A percentile compares a stretch with the other conserved stretches of the same genome.
Conservation (phyloP, 164 flowering plant genomes). For the Umbilicus rupestris region DNA sequence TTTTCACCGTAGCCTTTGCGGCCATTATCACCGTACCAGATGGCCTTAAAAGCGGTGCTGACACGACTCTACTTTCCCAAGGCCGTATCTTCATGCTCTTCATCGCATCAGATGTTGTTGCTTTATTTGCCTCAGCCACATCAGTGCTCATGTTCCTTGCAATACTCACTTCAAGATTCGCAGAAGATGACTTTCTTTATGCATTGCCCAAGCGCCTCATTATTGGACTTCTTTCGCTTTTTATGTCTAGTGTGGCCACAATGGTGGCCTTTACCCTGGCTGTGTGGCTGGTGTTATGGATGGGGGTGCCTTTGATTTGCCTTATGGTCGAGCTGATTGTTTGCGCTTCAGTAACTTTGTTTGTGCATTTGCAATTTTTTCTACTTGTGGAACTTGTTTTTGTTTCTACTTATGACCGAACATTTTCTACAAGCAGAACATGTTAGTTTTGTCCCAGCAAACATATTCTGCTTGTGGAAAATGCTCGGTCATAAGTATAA, state of each 20-base stretch:
- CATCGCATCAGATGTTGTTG: slow-evolving; percentile 5
- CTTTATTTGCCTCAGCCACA: slow-evolving; percentile 7
- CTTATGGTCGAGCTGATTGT: not conserved
- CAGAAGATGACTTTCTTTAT: slow-evolving; percentile 14
- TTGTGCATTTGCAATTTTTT: not conserved
- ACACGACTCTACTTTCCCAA: not conserved
- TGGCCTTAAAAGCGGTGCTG: not conserved
- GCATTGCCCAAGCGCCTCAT: slow-evolving; percentile 4
- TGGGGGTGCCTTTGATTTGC: not conserved
- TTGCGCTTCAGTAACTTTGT: not conserved
- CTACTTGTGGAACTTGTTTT: slow-evolving; percentile 1
- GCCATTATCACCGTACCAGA: slow-evolving; percentile 12
- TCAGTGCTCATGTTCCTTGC: slow-evolving; percentile 12
- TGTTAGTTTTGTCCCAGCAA: not conserved
- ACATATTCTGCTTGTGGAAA: too few relatives aligned
- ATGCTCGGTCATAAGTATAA: too few relatives aligned
- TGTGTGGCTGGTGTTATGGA: not conserved
- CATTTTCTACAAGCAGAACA: not conserved
- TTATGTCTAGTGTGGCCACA: slow-evolving; percentile 11
- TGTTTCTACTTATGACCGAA: not conserved
- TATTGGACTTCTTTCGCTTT: slow-evolving; percentile 5
- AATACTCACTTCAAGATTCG: slow-evolving; percentile 13
- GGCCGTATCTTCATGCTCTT: slow-evolving; percentile 1
- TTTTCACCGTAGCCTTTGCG: slow-evolving; percentile 10
- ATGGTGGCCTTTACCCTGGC: slow-evolving; percentile 11